Percentiles rank a stretch among this genome's conserved stretches.
phyloP scores from a whole-genome alignment of 768 basidiomycete genomes.

The Lentinus tigrinus region DNA sequence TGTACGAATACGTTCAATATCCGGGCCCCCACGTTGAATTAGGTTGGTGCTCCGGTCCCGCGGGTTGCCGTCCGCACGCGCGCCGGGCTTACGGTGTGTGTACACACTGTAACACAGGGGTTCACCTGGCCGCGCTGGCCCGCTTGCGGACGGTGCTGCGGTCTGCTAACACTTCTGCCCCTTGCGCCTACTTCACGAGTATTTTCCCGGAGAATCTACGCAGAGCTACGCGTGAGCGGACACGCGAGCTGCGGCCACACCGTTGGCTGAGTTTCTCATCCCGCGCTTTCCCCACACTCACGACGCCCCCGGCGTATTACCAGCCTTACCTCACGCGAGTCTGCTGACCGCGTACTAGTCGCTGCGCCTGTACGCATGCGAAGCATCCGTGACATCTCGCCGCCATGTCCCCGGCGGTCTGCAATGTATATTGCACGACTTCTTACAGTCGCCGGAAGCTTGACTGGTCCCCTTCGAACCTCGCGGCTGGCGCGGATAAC shows the following conservation, averaged over 20 bases:
- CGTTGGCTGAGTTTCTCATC: no score
- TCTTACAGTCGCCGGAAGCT: neutral
- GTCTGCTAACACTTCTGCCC: no score
- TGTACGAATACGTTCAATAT: neutral
- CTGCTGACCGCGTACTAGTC: neutral
- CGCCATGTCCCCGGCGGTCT: neutral
- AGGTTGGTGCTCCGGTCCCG: constrained; percentile 10
- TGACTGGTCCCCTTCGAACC: neutral
- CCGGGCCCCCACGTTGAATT: constrained; percentile 5
- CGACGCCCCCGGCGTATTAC: no score
- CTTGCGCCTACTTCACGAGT: no score
- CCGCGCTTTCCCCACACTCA: no score
- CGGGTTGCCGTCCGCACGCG: constrained; percentile 4
- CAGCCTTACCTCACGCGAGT: neutral
- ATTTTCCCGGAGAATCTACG: no score
- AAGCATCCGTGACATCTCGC: neutral
- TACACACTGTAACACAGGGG: neutral
- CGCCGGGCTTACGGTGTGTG: neutral
- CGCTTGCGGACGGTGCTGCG: no score
- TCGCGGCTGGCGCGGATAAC: no score
- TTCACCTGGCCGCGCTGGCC: neutral
- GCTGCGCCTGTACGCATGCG: neutral
- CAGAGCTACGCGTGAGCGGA: no score
- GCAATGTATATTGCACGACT: neutral
- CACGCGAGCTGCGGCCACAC: neutral